Percentiles rank a stretch among this genome's conserved stretches.
Evolutionary conservation across 1,284 basidiomycete species (phyloP).

Genomic region (Trametes versicolor): DNA sequence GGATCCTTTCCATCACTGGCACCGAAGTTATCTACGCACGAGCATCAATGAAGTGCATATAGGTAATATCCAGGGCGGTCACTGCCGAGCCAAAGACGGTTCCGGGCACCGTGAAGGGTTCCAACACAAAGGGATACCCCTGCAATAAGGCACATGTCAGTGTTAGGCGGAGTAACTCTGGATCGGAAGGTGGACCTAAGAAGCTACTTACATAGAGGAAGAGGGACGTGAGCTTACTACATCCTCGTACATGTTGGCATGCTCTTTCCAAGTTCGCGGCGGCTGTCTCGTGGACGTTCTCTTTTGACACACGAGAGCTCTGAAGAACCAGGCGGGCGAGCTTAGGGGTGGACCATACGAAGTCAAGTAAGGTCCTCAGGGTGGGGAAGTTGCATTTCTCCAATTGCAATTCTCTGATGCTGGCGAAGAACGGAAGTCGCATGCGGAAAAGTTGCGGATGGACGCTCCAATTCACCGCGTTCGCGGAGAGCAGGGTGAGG

Average conservation of each 20-base stretch:
- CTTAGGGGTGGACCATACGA: not conserved
- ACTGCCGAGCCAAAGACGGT: not conserved
- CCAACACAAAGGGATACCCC: not conserved
- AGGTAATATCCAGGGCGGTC: not conserved
- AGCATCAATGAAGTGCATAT: not conserved
- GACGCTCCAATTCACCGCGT: not conserved
- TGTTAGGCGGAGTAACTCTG: not conserved
- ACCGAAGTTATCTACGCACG: not conserved
- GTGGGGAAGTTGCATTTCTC: not conserved
- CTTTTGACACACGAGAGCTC: not conserved
- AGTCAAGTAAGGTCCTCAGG: not conserved
- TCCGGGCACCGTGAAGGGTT: not conserved
- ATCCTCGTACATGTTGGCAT: not conserved
- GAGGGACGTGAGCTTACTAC: not conserved
- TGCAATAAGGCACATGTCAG: not conserved
- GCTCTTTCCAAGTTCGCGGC: not conserved
- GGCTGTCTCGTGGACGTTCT: not conserved
- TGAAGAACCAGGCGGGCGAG: not conserved
- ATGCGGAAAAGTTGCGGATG: not conserved
- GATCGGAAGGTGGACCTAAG: not conserved
- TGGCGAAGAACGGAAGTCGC: slow-evolving; percentile 1
- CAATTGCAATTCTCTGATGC: not conserved
- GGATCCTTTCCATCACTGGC: too few relatives aligned
- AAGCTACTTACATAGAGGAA: not conserved
- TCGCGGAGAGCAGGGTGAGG: not conserved